phyloP scores from a whole-genome alignment of 2,329 filamentous ascomycete genomes.

The Seiridium cupressi region DNA sequence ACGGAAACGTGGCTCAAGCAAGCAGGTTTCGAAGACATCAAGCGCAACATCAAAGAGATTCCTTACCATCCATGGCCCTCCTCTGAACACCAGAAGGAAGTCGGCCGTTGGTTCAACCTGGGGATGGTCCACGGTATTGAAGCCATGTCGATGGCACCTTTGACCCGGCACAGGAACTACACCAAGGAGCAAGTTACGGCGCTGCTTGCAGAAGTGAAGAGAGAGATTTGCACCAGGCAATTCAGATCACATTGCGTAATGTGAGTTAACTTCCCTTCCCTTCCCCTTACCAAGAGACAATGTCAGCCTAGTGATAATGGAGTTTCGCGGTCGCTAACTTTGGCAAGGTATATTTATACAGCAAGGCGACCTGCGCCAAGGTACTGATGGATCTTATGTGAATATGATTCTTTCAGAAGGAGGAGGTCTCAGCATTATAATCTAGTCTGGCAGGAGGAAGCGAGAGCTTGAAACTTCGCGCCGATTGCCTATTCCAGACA shows the following conservation, averaged over 20 bases:
- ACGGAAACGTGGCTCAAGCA: slow-evolving; percentile 61
- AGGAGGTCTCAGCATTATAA: too few relatives aligned
- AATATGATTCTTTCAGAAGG: too few relatives aligned
- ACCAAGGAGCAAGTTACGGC: slow-evolving; percentile 59
- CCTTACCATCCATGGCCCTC: slow-evolving; percentile 73
- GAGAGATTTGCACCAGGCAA: slow-evolving; percentile 66
- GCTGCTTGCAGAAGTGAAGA: slow-evolving; percentile 61
- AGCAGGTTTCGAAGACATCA: slow-evolving; percentile 78
- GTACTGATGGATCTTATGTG: not conserved
- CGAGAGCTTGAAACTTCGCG: not conserved
- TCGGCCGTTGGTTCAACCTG: slow-evolving; percentile 83
- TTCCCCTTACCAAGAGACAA: not conserved
- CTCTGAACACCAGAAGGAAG: slow-evolving; percentile 61
- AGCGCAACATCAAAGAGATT: slow-evolving; percentile 65
- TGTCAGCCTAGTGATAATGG: not conserved
- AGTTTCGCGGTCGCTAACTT: not conserved
- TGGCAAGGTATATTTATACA: slow-evolving; percentile 1
- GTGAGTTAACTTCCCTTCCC: slow-evolving; percentile 50
- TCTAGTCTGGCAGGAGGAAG: not conserved
- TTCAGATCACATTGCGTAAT: slow-evolving; percentile 73
- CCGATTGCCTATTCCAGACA: not conserved
- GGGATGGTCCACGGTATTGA: slow-evolving; percentile 72
- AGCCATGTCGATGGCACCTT: slow-evolving; percentile 69
- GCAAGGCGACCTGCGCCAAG: not conserved
- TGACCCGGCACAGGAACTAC: slow-evolving; percentile 65